These are phyloP conservation scores for Adiantum capillusveneris DNA, from an alignment of 75 land plant genomes.

Conservation along the genomic window DNA sequence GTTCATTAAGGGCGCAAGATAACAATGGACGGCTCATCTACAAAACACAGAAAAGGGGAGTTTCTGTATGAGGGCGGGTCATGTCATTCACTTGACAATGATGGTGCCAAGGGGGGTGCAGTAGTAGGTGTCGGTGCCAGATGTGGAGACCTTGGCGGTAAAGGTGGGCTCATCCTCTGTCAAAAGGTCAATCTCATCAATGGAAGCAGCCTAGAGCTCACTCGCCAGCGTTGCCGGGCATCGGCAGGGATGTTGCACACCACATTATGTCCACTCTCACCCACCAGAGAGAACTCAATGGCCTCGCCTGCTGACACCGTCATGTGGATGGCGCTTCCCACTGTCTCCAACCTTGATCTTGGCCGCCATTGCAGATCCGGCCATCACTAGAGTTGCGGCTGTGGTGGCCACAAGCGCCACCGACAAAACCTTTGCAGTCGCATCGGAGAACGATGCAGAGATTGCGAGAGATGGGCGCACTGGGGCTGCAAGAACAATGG, in stretches of 20 bases:
- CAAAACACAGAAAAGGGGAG: too few relatives aligned
- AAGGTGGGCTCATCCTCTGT: background rate
- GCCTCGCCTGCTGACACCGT: slow-evolving; percentile 3
- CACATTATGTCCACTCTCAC: slow-evolving; percentile 4
- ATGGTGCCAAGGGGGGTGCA: background rate
- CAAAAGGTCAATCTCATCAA: background rate
- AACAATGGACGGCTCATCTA: too few relatives aligned
- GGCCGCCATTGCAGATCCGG: slow-evolving; percentile 3
- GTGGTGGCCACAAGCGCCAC: background rate
- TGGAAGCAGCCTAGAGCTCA: background rate
- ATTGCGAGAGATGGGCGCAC: background rate
- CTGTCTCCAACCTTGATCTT: slow-evolving; percentile 4
- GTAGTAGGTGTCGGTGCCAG: slow-evolving; percentile 4
- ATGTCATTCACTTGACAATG: slow-evolving; percentile 5
- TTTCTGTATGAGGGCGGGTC: too few relatives aligned
- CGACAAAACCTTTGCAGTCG: background rate
- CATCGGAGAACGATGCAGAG: background rate
- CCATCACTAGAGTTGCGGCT: background rate
- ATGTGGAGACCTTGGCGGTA: background rate
- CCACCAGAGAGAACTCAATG: slow-evolving; percentile 5
- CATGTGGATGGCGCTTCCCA: background rate
- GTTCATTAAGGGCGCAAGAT: too few relatives aligned
- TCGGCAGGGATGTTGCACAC: background rate
- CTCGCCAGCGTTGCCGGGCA: background rate
- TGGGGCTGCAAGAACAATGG: background rate